Evolutionary conservation across 352 stramenopile species (phyloP), one percentile per base, ranked within the genome.

Genomic region (Aphanomyces euteiches): DNA sequence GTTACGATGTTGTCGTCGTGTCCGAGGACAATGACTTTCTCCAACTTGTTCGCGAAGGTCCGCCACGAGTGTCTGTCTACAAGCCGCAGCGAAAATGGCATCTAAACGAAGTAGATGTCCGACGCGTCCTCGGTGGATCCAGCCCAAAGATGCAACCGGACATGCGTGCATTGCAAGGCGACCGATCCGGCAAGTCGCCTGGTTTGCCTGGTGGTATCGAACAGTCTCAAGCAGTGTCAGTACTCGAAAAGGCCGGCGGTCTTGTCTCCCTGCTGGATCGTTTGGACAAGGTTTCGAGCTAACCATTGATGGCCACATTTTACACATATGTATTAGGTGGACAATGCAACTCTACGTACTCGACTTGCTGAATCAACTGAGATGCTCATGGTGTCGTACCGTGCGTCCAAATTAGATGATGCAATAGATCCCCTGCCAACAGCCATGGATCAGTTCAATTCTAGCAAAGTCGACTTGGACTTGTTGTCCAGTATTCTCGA

Each of bases 1-100:
- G 75, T 5, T 79, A 85, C 56, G 77, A 88, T 19, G 79, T 88
- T 36, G 67, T 90, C 60, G 67, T 90, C 38, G 77, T 88, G 40
- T 90, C 82, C 19, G 88, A 90, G 47, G 82, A 90, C 61, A 88
- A 87, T 56, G 82, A 90, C 66, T 88, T 90, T 54, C 60, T 90
- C 37, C 82, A 90, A 72, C 82, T 90, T 43, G 79, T 79, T 21
- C 73, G 75, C 17, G 74, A 73, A 67, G 64, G 67, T 4, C 43
- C 47, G 54, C 41, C 39, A 10, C 41, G n/a, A 47, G 83, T 93
- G n/a, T 78, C 90, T 67, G 65, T 93, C 45, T 92, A 92, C 67
- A 84, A 89, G 69, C 83, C 82, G 65, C 85, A 77, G 64, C 86
- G 85, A 69, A 82, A 82, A 2, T 78, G 82, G 38, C 90, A 90